Evolutionary conservation across 2,329 filamentous ascomycete genomes (phyloP).

Genomic region (Claviceps fusiformis): DNA sequence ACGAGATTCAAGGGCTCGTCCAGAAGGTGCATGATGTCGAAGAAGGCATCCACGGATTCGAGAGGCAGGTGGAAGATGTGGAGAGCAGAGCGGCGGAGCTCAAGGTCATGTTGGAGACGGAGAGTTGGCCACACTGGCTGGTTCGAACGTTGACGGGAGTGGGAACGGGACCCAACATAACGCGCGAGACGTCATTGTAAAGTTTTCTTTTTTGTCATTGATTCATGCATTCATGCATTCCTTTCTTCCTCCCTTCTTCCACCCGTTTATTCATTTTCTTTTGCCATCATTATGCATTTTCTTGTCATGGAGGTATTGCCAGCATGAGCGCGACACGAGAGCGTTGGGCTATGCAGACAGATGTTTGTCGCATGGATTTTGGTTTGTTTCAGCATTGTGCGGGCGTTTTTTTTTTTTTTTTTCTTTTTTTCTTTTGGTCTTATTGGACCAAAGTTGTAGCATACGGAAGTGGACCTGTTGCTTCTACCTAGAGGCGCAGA

Average conservation of each 20-base stretch:
- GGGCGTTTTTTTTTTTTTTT: not conserved
- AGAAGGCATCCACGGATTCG: constrained; percentile 66
- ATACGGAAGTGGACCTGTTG: not conserved
- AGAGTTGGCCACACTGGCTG: constrained; percentile 52
- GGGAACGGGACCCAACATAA: constrained; percentile 45
- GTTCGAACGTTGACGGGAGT: constrained; percentile 47
- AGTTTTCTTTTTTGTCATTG: not conserved
- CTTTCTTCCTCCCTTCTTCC: no score
- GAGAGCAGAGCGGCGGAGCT: constrained; percentile 51
- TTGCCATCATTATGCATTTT: not conserved
- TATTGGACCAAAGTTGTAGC: no score
- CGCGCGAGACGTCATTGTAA: constrained; percentile 13
- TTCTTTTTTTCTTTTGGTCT: not conserved
- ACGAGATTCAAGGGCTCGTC: constrained; percentile 71
- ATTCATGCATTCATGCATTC: not conserved
- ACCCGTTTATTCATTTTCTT: not conserved
- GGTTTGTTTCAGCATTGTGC: not conserved
- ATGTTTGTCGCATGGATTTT: not conserved
- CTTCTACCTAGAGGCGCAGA: not conserved
- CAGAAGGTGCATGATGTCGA: constrained; percentile 79
- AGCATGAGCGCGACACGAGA: not conserved
- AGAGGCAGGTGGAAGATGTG: constrained; percentile 60
- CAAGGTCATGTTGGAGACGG: constrained; percentile 47
- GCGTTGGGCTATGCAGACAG: not conserved
- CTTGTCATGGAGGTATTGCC: not conserved